Percentiles rank a stretch among this genome's conserved stretches.
phyloP scores from a whole-genome alignment of 1,139 yeast species.

The Lodderomyces metapsilosis region DNA sequence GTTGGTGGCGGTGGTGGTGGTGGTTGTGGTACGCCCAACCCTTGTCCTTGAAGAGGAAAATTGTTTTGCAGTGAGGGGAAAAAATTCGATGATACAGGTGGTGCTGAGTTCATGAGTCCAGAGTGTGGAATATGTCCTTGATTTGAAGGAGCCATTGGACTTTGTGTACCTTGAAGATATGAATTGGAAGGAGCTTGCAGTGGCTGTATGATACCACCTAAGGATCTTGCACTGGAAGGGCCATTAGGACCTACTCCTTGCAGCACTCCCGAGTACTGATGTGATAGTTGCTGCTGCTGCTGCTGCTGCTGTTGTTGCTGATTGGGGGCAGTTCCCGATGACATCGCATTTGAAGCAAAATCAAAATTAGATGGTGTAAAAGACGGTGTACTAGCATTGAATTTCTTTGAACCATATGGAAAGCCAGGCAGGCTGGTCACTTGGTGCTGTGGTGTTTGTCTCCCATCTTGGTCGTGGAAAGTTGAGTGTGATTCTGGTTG shows the following conservation, averaged over 20 bases:
- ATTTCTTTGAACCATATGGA: conserved; percentile 21
- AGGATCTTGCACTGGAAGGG: conserved; percentile 3
- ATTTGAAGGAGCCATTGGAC: conserved; percentile 2
- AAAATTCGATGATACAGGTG: background rate
- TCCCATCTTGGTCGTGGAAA: background rate
- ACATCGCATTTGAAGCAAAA: conserved; percentile 5
- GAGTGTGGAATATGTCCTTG: conserved; percentile 2
- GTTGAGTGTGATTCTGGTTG: conserved; percentile 37
- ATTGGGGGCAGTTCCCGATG: conserved; percentile 5
- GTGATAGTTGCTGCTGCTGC: conserved; percentile 6
- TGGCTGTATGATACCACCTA: conserved; percentile 1
- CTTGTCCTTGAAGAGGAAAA: background rate
- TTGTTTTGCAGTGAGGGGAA: background rate
- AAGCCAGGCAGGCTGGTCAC: conserved; percentile 4
- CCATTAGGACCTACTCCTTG: background rate
- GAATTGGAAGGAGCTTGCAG: conserved; percentile 2
- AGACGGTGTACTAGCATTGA: conserved; percentile 31
- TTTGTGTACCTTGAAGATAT: conserved; percentile 2
- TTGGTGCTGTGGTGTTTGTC: background rate
- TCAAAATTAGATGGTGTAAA: conserved; percentile 29
- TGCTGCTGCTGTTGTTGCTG: conserved; percentile 5
- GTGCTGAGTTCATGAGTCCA: background rate
- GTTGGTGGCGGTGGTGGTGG: conserved; percentile 10
- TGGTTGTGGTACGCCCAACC: conserved; percentile 2
- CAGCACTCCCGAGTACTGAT: background rate